A percentile compares a stretch with the other conserved stretches of the same genome.
Conservation (phyloP, 83 land plant species). For the Picea engelmannii region DNA sequence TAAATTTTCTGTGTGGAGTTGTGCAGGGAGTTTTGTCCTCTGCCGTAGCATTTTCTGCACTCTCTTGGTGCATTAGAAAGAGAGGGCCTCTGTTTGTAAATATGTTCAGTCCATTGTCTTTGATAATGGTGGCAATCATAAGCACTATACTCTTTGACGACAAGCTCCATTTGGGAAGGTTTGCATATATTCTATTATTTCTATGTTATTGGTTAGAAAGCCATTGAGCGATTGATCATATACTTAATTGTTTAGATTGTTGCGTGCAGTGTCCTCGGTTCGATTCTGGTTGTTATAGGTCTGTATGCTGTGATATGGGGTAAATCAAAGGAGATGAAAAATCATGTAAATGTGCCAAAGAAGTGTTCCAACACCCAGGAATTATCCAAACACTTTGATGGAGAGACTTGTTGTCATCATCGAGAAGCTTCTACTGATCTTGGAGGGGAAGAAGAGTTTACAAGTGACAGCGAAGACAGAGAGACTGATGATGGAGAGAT, state of each 20-base stretch:
- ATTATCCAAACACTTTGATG: not conserved
- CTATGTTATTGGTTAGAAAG: too few relatives aligned
- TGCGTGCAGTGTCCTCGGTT: conserved; percentile 45
- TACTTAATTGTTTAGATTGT: not conserved
- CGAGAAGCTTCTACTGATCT: too few relatives aligned
- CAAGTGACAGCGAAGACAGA: too few relatives aligned
- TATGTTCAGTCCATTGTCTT: conserved; percentile 44
- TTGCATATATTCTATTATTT: not conserved
- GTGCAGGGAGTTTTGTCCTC: conserved; percentile 49
- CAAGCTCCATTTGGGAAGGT: conserved; percentile 41
- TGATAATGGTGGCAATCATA: conserved; percentile 37
- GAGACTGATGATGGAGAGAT: too few relatives aligned
- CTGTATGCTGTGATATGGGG: conserved; percentile 65
- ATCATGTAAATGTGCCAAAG: not conserved
- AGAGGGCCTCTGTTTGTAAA: conserved; percentile 52
- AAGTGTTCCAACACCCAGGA: not conserved
- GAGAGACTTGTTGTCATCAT: too few relatives aligned
- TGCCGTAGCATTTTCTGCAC: conserved; percentile 17
- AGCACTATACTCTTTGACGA: conserved; percentile 36
- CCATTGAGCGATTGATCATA: too few relatives aligned
- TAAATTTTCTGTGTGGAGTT: too few relatives aligned
- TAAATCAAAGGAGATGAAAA: conserved; percentile 31
- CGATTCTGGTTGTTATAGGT: conserved; percentile 41
- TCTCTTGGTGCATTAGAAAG: conserved; percentile 44
- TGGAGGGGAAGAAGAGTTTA: too few relatives aligned